Percentiles rank a stretch among this genome's conserved stretches.
phyloP scores from a whole-genome alignment of 192 early-diverging fungal genomes.

The Spizellomyces sp. region DNA sequence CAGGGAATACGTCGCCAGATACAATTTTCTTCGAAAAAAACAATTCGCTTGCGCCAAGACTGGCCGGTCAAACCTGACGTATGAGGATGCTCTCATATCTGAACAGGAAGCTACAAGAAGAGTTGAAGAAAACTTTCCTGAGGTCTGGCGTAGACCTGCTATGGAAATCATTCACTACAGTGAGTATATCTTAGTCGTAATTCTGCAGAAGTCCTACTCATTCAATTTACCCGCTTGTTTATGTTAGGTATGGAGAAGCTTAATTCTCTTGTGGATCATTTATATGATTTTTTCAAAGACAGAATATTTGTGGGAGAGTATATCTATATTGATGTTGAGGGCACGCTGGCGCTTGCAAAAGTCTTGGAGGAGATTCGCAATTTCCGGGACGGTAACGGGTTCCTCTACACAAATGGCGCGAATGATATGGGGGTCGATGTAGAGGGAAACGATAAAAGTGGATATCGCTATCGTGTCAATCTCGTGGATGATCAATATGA shows the following conservation, averaged over 20 bases:
- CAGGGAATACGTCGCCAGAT: constrained; percentile 72
- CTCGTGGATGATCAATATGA: constrained; percentile 56
- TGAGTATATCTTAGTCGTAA: constrained; percentile 22
- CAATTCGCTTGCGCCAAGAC: constrained; percentile 80
- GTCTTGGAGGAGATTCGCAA: constrained; percentile 12
- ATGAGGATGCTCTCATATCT: constrained; percentile 74
- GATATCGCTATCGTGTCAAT: constrained; percentile 37
- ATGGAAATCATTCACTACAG: constrained; percentile 76
- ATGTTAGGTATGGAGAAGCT: constrained; percentile 56
- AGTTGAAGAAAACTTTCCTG: constrained; percentile 68
- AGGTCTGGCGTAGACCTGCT: constrained; percentile 61
- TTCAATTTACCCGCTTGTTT: neutral
- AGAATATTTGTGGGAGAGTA: constrained; percentile 58
- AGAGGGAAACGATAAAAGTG: neutral
- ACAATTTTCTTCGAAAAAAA: constrained; percentile 67
- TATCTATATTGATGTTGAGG: constrained; percentile 41
- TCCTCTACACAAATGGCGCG: neutral
- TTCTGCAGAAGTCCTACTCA: too few relatives aligned
- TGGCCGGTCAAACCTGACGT: constrained; percentile 75
- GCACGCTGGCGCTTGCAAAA: constrained; percentile 6
- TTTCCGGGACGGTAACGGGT: too few relatives aligned
- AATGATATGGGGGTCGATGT: neutral
- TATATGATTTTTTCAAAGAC: constrained; percentile 59
- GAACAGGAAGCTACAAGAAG: constrained; percentile 68
- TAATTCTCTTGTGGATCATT: constrained; percentile 62